Conservation (phyloP, 805 yeast species). For the Cyberlindnera mississippiensis region DNA sequence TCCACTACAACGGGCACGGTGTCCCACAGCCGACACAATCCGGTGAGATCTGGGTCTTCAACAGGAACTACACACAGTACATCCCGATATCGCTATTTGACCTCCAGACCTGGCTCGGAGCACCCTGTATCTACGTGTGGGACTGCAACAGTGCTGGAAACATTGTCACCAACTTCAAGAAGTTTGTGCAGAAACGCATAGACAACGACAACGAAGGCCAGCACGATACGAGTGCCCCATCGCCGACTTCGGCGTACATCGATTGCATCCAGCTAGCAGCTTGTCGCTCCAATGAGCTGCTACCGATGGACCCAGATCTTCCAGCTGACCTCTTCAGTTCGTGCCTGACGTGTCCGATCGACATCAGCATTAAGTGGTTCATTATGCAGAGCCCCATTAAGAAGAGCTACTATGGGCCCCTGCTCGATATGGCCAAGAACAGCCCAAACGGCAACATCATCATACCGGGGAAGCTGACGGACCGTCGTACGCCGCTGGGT, state of each 20-base stretch:
- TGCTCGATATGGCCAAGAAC: slow-evolving; percentile 34
- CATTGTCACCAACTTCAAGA: slow-evolving; percentile 82
- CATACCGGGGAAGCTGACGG: slow-evolving; percentile 89
- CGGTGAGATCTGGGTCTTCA: slow-evolving; percentile 98
- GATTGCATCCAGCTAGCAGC: slow-evolving; percentile 95
- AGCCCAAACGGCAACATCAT: slow-evolving; percentile 41
- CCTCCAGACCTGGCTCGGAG: slow-evolving; percentile 95
- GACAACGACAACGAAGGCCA: slow-evolving; percentile 72
- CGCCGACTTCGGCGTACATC: slow-evolving; percentile 49
- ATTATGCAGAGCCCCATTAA: slow-evolving; percentile 75
- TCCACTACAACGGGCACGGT: slow-evolving; percentile 97
- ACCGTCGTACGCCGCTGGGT: slow-evolving; percentile 91
- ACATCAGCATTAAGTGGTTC: slow-evolving; percentile 88
- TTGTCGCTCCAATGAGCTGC: slow-evolving; percentile 75
- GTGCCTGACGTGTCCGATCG: slow-evolving; percentile 93
- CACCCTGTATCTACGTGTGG: slow-evolving; percentile 92
- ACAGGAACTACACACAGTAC: slow-evolving; percentile 94
- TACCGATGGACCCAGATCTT: slow-evolving; percentile 90
- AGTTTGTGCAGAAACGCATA: slow-evolving; percentile 84
- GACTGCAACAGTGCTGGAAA: slow-evolving; percentile 96
- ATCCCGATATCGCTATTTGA: slow-evolving; percentile 96
- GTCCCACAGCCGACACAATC: slow-evolving; percentile 95
- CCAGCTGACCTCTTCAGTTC: slow-evolving; percentile 97
- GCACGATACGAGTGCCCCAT: slow-evolving; percentile 39
- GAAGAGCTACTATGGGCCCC: slow-evolving; percentile 37